Base-by-base conservation (phyloP, 805 yeast genomes). In the Candida gorgasii region DNA sequence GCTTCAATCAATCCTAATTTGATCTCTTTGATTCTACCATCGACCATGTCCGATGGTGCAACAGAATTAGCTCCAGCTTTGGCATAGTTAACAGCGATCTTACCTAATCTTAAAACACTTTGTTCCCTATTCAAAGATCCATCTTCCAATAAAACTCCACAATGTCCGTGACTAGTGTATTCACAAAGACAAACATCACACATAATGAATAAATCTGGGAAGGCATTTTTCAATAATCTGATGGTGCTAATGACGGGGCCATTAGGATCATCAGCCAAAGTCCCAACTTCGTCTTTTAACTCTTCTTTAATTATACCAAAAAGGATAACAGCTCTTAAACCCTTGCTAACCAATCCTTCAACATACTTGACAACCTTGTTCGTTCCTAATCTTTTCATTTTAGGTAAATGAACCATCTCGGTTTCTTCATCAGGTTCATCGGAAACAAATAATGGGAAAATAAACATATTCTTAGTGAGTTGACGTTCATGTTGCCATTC, bases 1-100 rank as follows among this genome's bases (percentile, higher is more conserved):
- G 86, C 89, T 35, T 80, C 81, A 37, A 92, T 81, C 39, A 93
- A 75, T 2, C 95, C 97, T 30, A 70, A 65, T 64, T 93, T 93
- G 63, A 93, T 93, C 35, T 89, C 97, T 45, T 75, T 72, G 52
- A 93, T 80, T 53, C 99, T 79, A 18, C 99, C 99, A 64, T 93
- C 99, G 57, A 90, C 82, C 98, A 93, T 93, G 61, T 93, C 99
- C 12, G 95, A 84, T 9, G 99, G 99, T 2, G 98, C 97, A 23
- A 93, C 96, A 44, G 89, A 85, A 60, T 93, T 77, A 2, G 97
- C 97, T 42, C 99, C 99, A 1, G 98, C 98, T 54, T 75, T 79
- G 23, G 97, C 98, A 60, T 93, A 93, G 62, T 88, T 89, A 7
- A 86, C 95, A 1, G 98, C 96, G 16, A 93, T 97, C 3, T 92